Evolutionary conservation across 345 rosid genomes (phyloP).

Genomic region (Dovyalis caffra): DNA sequence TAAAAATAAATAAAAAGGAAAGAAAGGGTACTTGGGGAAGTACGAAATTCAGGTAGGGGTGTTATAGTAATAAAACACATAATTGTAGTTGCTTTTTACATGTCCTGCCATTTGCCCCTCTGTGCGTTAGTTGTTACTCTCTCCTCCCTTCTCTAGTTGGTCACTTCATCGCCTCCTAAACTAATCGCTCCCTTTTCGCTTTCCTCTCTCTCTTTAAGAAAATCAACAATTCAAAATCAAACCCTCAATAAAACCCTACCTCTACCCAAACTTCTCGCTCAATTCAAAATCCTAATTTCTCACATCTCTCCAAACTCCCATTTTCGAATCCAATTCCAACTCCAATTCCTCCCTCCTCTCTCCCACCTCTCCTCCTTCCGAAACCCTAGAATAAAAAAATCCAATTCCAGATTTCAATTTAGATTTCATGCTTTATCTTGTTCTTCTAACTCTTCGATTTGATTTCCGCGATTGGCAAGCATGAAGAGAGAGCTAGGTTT

Average conservation of each 20-base stretch:
- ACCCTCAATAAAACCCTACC: slow-evolving; percentile 25
- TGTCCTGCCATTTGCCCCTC: no score
- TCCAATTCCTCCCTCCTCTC: background rate
- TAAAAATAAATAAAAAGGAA: background rate
- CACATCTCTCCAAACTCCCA: background rate
- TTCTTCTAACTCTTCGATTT: background rate
- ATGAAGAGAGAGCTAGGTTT: slow-evolving; percentile 61
- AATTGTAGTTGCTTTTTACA: no score
- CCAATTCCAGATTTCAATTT: background rate
- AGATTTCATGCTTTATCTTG: background rate
- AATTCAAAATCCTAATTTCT: background rate
- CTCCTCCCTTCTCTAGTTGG: background rate
- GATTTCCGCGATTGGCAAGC: slow-evolving; percentile 31
- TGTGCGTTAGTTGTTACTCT: no score
- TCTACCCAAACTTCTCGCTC: background rate
- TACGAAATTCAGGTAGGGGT: background rate
- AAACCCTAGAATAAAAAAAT: slow-evolving; percentile 14
- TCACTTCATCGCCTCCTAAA: background rate
- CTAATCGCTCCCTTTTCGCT: background rate
- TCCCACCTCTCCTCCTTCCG: background rate
- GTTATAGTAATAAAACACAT: no score
- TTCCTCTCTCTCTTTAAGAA: background rate
- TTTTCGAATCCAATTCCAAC: background rate
- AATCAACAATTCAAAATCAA: background rate
- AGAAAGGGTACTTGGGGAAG: background rate